Evolutionary conservation across 257 asterid species (phyloP), one percentile per base, ranked within the genome.

Genomic region (Primulina huaijiensis): DNA sequence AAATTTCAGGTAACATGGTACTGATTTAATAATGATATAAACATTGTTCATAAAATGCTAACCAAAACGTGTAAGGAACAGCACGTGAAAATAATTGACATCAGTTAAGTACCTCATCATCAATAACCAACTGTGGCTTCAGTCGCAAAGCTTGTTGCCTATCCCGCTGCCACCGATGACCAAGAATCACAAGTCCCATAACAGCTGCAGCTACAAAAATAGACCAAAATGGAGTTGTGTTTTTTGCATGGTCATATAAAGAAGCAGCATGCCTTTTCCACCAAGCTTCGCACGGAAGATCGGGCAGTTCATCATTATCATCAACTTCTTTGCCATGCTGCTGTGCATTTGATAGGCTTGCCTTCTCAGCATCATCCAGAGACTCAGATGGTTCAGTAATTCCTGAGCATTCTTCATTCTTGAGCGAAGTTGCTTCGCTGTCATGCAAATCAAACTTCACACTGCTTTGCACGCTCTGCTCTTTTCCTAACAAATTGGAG

Each of bases 281-380:
- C 97, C 97, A 85, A 78, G 94, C 88, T 67, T 87, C 90, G 73
- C 88, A 80, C 11, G 96, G 92, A 74, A 77, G 83, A 65, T 74
- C 55, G 30, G 76, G 57, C 17, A 11, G 61, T 62, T 75, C 84
- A 63, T 81, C 79, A 64, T 60, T 80, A 64, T 60, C 67, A 55
- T 74, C 68, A 60, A 79, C 85, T 69, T 82, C 84, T 19, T 87
- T 84, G 33, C 43, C 67, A 52, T 58, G 64, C 76, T 75, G 74
- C 31, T 61, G 74, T 69, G 72, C 64, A 75, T 75, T 67, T 38
- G 78, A 72, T 23, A 50, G n/a, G 58, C 50, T 75, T 21, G 84
- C 72, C 62, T 72, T 74, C 30, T 53, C 68, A 1, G 71, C 79
- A 59, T 71, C 73, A 29, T 78, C 79, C 66, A 60, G 60, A 71